Conservation (phyloP, 1,284 basidiomycete genomes). For the Puccinia novopanici region DNA sequence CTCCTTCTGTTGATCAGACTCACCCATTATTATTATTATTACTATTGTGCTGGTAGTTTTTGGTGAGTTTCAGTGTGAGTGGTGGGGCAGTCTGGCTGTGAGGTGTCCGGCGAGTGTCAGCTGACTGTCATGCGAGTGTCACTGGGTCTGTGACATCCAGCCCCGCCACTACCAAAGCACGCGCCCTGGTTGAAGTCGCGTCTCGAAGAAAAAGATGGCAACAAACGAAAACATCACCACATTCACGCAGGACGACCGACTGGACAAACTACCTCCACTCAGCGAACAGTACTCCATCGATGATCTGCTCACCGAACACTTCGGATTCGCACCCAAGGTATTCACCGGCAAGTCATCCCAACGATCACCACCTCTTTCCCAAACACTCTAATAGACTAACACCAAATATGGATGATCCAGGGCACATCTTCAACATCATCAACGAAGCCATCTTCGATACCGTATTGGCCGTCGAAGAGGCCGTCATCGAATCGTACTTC, state of each 20-base stretch:
- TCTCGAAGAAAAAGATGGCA: neutral
- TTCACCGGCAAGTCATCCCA: constrained; percentile 34
- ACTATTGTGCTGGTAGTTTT: neutral
- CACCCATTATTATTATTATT: neutral
- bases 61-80: neutral
- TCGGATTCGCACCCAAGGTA: constrained; percentile 43
- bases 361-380: too few species aligned
- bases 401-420: neutral
- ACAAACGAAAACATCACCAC: constrained; percentile 8
- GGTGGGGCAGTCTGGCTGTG: too few species aligned
- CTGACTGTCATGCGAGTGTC: neutral
- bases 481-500: constrained; percentile 32
- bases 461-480: constrained; percentile 35
- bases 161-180: neutral
- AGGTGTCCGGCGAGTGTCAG: neutral
- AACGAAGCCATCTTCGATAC: constrained; percentile 42
- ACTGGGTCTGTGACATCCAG: neutral
- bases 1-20: too few species aligned
- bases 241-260: constrained; percentile 27
- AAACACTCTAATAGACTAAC: neutral
- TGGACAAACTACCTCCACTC: constrained; percentile 34
- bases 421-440: constrained; percentile 42
- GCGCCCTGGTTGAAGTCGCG: neutral
- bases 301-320: constrained; percentile 46
- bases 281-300: constrained; percentile 35